Evolutionary conservation across 306 rosid genomes (phyloP), one percentile per base, ranked within the genome.

Genomic region (Senna tora): DNA sequence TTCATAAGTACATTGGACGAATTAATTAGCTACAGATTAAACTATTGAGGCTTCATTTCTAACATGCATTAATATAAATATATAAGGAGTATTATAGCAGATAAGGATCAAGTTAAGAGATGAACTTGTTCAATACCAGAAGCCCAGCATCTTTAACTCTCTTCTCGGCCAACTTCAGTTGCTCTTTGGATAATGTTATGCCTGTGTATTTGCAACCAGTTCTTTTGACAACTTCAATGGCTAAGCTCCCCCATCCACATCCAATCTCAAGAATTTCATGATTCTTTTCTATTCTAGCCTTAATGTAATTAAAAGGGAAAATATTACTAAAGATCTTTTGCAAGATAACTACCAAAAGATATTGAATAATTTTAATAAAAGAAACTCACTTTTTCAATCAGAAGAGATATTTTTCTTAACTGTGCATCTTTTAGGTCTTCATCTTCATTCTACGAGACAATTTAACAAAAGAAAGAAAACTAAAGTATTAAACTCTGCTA

Each of bases 161-260:
- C 63, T 84, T 12, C 50, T 87, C 76, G 11, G 98, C 98, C 28
- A 77, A 84, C 71, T 89, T 89, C 51, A 93, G 83, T 75, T 93
- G 98, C 73, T 87, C 96, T 53, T 84, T 75, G 1, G 97, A 89
- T 49, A 90, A 73, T n/a, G 98, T 93, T 77, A 93, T 84, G 67
- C 98, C 96, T 4, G 94, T 90, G 80, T 90, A 93, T 67, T 60
- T 86, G 86, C 98, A 93, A 8, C 96, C 92, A 2, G 97, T 90
- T 86, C 33, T 81, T 59, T 83, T 84, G 58, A 86, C 94, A 22
- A 89, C 88, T 87, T 93, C 92, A 47, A 93, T 87, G 42, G 96
- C 96, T 84, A 93, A 81, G 76, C 87, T 84, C 70, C 98, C 98
- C 98, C 98, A 93, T 49, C 98, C 97, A 4, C 90, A 84, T 39